These are phyloP conservation scores for Dinochytrium kinnereticum DNA, from an alignment of 371 early-diverging fungal species.

Conservation along the genomic window DNA sequence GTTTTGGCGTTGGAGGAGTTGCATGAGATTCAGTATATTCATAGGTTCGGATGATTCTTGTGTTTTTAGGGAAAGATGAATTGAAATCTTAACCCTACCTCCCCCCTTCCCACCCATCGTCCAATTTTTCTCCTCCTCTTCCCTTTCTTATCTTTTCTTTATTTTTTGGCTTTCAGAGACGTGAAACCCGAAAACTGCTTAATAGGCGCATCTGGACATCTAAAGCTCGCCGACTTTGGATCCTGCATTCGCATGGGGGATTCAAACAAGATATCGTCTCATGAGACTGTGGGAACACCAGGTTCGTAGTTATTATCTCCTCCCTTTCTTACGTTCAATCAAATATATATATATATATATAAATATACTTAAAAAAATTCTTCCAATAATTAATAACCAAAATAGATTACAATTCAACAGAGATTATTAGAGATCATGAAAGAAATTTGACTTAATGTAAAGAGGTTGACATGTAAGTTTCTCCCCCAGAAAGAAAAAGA, in stretches of 20 bases:
- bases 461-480: constrained; percentile 63
- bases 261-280: constrained; percentile 50
- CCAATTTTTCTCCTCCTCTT: too few relatives aligned
- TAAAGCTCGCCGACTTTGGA: constrained; percentile 79
- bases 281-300: constrained; percentile 72
- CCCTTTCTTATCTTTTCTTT: too few relatives aligned
- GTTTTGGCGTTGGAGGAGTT: constrained; percentile 64
- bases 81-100: too few relatives aligned
- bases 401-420: constrained; percentile 72
- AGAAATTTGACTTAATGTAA: constrained; percentile 56
- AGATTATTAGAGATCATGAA: constrained; percentile 63
- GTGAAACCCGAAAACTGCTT: constrained; percentile 77
- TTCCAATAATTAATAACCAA: not conserved
- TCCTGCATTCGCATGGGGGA: constrained; percentile 57
- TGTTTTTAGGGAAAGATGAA: too few relatives aligned
- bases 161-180: too few relatives aligned
- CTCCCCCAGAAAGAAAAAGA: constrained; percentile 35
- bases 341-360: too few relatives aligned
- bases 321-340: too few relatives aligned
- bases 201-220: constrained; percentile 65
- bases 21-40: constrained; percentile 57
- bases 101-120: too few relatives aligned
- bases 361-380: too few relatives aligned
- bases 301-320: constrained; percentile 23
- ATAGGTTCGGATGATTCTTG: too few relatives aligned